Conservation (phyloP, 371 early-diverging fungal species). For the Smittium culicis region DNA sequence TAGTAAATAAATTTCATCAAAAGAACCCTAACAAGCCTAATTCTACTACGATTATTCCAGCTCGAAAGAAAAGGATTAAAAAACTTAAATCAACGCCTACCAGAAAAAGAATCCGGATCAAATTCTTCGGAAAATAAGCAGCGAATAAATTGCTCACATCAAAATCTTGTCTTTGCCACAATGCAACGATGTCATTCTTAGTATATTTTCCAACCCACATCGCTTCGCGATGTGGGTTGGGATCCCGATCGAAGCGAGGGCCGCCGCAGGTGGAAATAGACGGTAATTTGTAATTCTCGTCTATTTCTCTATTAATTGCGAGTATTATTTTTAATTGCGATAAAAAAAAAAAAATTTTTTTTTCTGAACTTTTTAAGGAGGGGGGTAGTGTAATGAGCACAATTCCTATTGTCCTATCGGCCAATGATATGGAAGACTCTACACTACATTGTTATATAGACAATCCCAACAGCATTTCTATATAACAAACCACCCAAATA, state of each 20-base stretch:
- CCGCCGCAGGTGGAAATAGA: not conserved
- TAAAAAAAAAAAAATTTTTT: not conserved
- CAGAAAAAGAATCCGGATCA: no score
- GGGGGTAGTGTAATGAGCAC: constrained; percentile 1
- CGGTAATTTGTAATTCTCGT: not conserved
- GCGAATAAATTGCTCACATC: not conserved
- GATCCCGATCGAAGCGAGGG: not conserved
- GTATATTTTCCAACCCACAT: no score
- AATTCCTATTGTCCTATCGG: no score
- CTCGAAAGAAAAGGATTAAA: not conserved
- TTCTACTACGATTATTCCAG: not conserved
- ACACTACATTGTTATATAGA: no score
- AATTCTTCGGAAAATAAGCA: no score
- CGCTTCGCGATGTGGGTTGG: no score
- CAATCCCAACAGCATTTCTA: no score
- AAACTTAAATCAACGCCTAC: not conserved
- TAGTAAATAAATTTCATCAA: not conserved
- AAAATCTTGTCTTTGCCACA: not conserved
- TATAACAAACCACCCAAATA: no score
- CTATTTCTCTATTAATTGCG: not conserved
- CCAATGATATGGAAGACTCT: no score
- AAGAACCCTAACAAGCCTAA: constrained; percentile 1
- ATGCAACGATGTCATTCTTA: no score
- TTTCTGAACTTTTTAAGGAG: not conserved
- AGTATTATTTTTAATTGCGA: not conserved